Base-by-base conservation (phyloP, 352 stramenopile species). In the Phytopythium mirpurense region DNA sequence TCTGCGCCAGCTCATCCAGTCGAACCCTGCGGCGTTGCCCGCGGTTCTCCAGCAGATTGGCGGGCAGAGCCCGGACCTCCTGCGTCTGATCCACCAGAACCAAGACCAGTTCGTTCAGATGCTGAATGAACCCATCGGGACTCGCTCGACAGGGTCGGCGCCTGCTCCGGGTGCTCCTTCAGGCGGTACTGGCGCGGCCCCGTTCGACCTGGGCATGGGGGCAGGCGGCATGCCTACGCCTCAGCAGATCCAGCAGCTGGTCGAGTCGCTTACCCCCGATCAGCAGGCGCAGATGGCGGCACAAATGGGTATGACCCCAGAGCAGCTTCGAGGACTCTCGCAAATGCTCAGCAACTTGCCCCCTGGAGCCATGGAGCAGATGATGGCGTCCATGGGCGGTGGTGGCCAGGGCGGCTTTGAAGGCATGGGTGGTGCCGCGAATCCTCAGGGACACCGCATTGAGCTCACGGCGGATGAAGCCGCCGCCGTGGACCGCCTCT, bases 331-430 rank as follows among this genome's bases (percentile, higher is more conserved):
- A 45, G 81, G 82, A 23, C 67, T 92, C 24, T 91, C 83, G 43
- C 83, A 94, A 58, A 94, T 94, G 81, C 75, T 92, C 32, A 90
- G 78, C 67, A 89, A 85, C 62, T 56, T 92, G 35, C 83, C 83
- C 9, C 83, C 83, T 32, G 83, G 80, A 56, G 81, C 82, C 4
- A 87, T 93, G 71, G 77, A 91, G 62, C 83, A 92, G 60, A 91
- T 93, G 79, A 90, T 91, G 78, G 76, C 77, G 32, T 85, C 83
- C 14, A 92, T 91, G 74, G 77, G 78, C 41, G 68, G 72, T 10
- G 60, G 51, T 19, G n/a, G n/a, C n/a, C 68, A 65, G 18, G 76
- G 70, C 18, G 74, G 62, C 45, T 60, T 66, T 16, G 73, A 70
- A 62, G 75, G 66, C 41, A 66, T 74, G 31, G 78, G 68, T 24